Conservation (phyloP, 169 alveolate species). For the Plasmodium gaboni region DNA sequence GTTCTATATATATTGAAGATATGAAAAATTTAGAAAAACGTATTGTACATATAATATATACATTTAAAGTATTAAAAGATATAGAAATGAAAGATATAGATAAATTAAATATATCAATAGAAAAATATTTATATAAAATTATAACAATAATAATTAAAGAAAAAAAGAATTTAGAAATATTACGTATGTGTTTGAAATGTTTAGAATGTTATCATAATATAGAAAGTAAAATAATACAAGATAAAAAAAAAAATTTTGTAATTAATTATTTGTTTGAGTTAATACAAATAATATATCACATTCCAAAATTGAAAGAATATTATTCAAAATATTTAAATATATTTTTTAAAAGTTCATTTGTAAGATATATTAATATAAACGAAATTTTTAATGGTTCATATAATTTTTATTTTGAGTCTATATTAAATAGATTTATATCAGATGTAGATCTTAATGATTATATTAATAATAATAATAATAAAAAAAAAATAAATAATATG, state of each 20-base stretch:
- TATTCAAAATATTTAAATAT: constrained; percentile 34
- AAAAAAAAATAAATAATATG: constrained; percentile 20
- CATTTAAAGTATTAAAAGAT: constrained; percentile 16
- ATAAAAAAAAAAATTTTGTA: constrained; percentile 12
- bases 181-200: constrained; percentile 32
- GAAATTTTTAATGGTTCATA: constrained; percentile 15
- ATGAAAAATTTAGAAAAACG: constrained; percentile 9
- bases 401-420: neutral
- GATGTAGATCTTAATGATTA: constrained; percentile 24
- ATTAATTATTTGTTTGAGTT: constrained; percentile 48
- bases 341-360: constrained; percentile 60
- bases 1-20: constrained; percentile 23
- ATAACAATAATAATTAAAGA: constrained; percentile 32
- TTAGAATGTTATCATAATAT: constrained; percentile 45
- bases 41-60: constrained; percentile 3
- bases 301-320: constrained; percentile 4
- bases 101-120: constrained; percentile 3
- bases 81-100: neutral
- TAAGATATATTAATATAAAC: constrained; percentile 26
- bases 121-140: constrained; percentile 23
- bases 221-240: constrained; percentile 15
- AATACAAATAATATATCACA: constrained; percentile 18
- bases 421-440: constrained; percentile 14
- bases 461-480: constrained; percentile 3
- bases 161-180: constrained; percentile 27